Evolutionary conservation across 2,329 filamentous ascomycete species (phyloP), one percentile per base, ranked within the genome.

Genomic region (Cladosporium sp.): DNA sequence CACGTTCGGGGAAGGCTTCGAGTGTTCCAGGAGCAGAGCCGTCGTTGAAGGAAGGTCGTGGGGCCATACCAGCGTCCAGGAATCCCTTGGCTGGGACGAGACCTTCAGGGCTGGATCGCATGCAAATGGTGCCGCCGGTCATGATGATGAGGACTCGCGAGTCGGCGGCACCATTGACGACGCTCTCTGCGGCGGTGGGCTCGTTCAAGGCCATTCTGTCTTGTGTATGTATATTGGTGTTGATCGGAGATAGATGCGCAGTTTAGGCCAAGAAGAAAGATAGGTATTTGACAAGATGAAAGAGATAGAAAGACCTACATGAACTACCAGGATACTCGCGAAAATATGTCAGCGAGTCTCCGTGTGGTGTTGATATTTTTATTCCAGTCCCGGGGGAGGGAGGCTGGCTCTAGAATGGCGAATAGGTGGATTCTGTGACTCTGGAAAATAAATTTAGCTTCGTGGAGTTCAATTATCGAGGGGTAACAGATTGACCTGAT

Each of bases 111-210:
- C 89, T 89, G 49, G 84, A 85, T 64, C 86, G 83, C 91, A 96
- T 96, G 72, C 89, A 96, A 62, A 96, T 96, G 6, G 86, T 90
- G 39, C 86, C 87, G 54, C 80, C 90, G 11, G 91, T 96, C 74
- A 95, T 92, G 69, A 96, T 88, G 62, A 96, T 86, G 57, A 96
- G 77, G 11, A 96, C 87, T 39, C 47, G 19, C 17, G 47, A 50
- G 24, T 50, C 47, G 15, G 41, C 41, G 24, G 40, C 32, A 52
- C 88, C 47, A 44, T 50, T 42, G 40, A 24, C 30, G 40, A 42
- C 20, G 17, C 15, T 24, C 15, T 40, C 20, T 8, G 24, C 45
- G 22, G 7, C 20, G 17, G 15, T 29, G 13, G 43, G 34, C 24
- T 32, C 45, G 15, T 47, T 20, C 3, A 34, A 17, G 18, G 45